Conservation (phyloP, 179 eudicot genomes). For the Carnegiea gigantea region DNA sequence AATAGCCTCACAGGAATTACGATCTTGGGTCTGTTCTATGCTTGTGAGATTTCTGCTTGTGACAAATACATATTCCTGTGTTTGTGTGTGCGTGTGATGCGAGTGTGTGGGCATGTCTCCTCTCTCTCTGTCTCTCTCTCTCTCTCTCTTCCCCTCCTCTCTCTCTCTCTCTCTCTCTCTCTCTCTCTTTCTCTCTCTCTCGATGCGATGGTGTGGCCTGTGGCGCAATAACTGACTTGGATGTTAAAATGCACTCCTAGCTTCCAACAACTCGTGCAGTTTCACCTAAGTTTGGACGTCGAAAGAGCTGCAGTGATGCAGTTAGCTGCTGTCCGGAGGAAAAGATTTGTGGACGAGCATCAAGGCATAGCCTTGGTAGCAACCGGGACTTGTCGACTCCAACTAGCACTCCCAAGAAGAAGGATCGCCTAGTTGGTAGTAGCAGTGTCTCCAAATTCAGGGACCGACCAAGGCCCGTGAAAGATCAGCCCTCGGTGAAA, state of each 20-base stretch:
- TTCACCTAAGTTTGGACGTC: constrained; percentile 45
- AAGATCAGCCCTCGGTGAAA: constrained; percentile 25
- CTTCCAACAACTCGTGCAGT: constrained; percentile 54
- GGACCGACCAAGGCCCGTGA: constrained; percentile 27
- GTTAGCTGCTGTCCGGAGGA: constrained; percentile 30
- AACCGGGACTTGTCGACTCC: constrained; percentile 31
- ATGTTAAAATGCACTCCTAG: constrained; percentile 29
- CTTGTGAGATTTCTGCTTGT: too few species aligned
- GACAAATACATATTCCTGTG: background rate
- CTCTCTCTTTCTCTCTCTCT: background rate
- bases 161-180: background rate
- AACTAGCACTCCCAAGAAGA: constrained; percentile 31
- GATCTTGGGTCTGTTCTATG: too few species aligned
- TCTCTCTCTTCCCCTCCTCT: background rate
- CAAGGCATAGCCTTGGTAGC: constrained; percentile 46
- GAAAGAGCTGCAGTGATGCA: constrained; percentile 53
- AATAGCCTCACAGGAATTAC: too few species aligned
- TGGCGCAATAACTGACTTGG: constrained; percentile 25
- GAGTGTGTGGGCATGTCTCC: background rate
- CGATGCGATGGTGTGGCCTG: constrained; percentile 15
- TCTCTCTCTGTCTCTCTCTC: background rate
- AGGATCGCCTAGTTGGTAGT: constrained; percentile 27
- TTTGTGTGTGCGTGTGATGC: too few species aligned
- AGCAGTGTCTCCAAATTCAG: constrained; percentile 23
- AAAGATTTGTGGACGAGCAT: constrained; percentile 22